phyloP scores from a whole-genome alignment of 2,329 filamentous ascomycete species.

The Fusarium redolens region DNA sequence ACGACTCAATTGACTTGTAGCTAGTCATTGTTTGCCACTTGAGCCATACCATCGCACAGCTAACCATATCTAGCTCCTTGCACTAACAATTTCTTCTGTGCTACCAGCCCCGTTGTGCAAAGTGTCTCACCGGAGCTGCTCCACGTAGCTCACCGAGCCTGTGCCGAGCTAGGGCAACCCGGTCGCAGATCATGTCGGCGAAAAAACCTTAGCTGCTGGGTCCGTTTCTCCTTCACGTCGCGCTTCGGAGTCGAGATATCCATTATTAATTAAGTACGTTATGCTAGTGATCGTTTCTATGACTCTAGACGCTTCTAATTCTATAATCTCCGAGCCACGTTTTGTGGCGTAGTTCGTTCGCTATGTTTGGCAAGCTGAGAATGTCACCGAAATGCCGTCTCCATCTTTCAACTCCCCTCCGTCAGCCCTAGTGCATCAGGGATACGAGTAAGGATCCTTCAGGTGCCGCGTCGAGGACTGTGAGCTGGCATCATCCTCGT shows the following conservation, averaged over 20 bases:
- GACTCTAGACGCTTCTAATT: background rate
- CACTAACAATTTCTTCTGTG: background rate
- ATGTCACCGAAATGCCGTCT: background rate
- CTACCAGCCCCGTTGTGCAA: background rate
- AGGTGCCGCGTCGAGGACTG: slow-evolving; percentile 38
- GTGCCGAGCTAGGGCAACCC: background rate
- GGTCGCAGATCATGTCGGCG: background rate
- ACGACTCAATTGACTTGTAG: background rate
- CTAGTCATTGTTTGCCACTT: background rate
- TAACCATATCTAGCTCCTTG: background rate
- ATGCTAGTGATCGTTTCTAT: background rate
- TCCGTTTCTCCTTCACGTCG: background rate
- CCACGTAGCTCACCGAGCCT: background rate
- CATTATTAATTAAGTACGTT: slow-evolving; percentile 7
- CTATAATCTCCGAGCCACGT: background rate
- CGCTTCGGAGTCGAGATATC: background rate
- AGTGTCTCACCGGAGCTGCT: background rate
- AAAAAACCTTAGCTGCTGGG: background rate
- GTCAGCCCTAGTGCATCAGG: background rate
- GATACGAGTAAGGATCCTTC: slow-evolving; percentile 19
- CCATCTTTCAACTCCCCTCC: background rate
- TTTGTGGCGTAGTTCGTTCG: background rate
- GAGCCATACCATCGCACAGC: background rate
- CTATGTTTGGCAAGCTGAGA: background rate
- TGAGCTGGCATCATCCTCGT: slow-evolving; percentile 37